Base-by-base conservation (phyloP, 2,329 filamentous ascomycete species). In the Fusarium ambrosium region DNA sequence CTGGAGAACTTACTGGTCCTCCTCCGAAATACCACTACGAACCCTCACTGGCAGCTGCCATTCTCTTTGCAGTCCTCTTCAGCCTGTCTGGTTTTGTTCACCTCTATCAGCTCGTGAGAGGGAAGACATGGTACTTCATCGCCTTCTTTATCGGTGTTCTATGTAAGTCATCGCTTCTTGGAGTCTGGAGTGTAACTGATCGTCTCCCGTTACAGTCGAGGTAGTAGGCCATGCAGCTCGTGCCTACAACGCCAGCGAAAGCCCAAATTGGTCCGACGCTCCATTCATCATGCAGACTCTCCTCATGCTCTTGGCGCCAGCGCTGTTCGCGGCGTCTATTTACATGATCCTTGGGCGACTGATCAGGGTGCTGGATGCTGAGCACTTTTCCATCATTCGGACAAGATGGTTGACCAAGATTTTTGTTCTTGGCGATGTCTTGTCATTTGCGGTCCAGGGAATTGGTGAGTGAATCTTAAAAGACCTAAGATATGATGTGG, bases 201-300 rank as follows among this genome's bases (percentile, higher is more conserved):
- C 13, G 11, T 8, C 6, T 4, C 4, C n/a, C 18, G 6, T 8
- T 8, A 16, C 5, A 56, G 51, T 56, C n/a, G 51, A 56, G 29
- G 51, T 56, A n/a, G 51, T 56, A 8, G 51, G 51, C 2, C 51
- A 56, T 8, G 51, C 51, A 20, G 51, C 51, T 1, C 51, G 51
- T 0, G 51, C 51, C 29, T 56, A 56, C 29, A 56, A 56, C 11
- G 51, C 51, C 11, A 20, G 13, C 13, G 51, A 32, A 20, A 32
- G 27, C 29, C 51, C 51, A 8, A 14, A 56, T 22, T 32, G n/a
- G 13, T 56, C 51, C 51, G 10, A 56, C 5, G 29, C 9, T 8
- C 51, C 51, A 32, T 56, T 56, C 51, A 56, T 56, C 13, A 56
- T 56, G 51, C 51, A 56, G 18, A 56, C 51, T 20, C 51, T 56